Percentiles rank a stretch among this genome's conserved stretches.
Evolutionary conservation across 139 green algal species (phyloP).

Genomic region (Chlamydomonas incerta): DNA sequence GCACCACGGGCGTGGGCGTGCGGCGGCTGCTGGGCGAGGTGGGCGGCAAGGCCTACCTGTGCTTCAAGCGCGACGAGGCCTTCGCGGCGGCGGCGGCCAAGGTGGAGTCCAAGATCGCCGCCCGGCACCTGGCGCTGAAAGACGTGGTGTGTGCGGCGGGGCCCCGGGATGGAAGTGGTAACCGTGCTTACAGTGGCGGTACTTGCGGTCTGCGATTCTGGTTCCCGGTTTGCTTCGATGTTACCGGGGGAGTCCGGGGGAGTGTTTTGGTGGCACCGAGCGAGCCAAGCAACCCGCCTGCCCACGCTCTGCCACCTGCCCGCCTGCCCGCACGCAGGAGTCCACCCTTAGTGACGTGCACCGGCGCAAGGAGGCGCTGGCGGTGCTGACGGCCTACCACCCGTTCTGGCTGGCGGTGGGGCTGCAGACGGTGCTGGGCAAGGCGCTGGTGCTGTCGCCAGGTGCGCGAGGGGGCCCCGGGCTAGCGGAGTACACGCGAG

Average conservation of each 20-base stretch:
- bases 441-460: background rate
- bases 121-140: slow-evolving; percentile 11
- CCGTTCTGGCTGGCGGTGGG: slow-evolving; percentile 87
- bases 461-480: no score
- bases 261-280: no score
- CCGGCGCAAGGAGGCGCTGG: slow-evolving; percentile 50
- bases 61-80: slow-evolving; percentile 22
- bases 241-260: no score
- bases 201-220: no score
- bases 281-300: no score
- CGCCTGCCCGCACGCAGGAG: background rate
- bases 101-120: slow-evolving; percentile 18
- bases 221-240: no score
- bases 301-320: no score
- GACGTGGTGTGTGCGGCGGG: slow-evolving; percentile 11
- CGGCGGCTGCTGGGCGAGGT: slow-evolving; percentile 31
- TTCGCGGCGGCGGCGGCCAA: slow-evolving; percentile 18
- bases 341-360: slow-evolving; percentile 30
- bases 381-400: slow-evolving; percentile 82
- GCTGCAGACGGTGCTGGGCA: slow-evolving; percentile 60
- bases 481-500: no score
- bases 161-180: no score
- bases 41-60: slow-evolving; percentile 7
- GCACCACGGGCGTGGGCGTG: background rate
- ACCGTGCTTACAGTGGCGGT: no score